These are phyloP conservation scores for Ilex aquifolium DNA, from an alignment of 257 asterid genomes.

Conservation along the genomic window DNA sequence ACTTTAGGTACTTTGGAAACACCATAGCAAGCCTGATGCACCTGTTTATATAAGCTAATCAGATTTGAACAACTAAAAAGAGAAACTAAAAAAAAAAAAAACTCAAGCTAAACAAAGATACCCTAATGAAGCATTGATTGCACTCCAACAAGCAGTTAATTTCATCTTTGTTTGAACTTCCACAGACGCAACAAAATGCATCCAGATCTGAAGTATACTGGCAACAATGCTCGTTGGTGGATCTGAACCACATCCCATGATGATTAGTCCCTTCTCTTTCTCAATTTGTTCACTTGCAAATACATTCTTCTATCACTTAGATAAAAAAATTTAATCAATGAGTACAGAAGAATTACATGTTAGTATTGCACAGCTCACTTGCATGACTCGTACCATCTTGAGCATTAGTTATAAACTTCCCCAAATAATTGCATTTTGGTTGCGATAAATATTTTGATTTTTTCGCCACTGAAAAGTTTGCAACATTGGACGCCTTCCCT, in stretches of 20 bases:
- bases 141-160: conserved; percentile 26
- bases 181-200: conserved; percentile 30
- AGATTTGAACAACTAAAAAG: conserved; percentile 8
- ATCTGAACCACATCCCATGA: conserved; percentile 24
- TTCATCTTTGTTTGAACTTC: conserved; percentile 33
- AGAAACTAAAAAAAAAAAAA: conserved; percentile 4
- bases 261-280: conserved; percentile 16
- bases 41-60: conserved; percentile 14
- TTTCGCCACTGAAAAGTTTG: conserved; percentile 16
- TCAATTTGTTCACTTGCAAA: not conserved
- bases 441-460: conserved; percentile 11
- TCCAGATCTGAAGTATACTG: conserved; percentile 11
- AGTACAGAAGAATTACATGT: conserved; percentile 18
- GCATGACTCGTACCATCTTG: conserved; percentile 13
- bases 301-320: not conserved
- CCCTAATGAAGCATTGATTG: conserved; percentile 37
- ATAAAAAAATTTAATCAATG: conserved; percentile 9
- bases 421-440: conserved; percentile 17
- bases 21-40: conserved; percentile 29
- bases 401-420: conserved; percentile 8
- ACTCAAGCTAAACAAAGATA: conserved; percentile 16
- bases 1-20: conserved; percentile 18
- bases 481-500: conserved; percentile 24
- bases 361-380: conserved; percentile 13
- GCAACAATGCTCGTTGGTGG: conserved; percentile 21